Percentiles rank a stretch among this genome's conserved stretches.
Evolutionary conservation across 176 grass and related monocot species (phyloP).

Genomic region (Lolium multiflorum): DNA sequence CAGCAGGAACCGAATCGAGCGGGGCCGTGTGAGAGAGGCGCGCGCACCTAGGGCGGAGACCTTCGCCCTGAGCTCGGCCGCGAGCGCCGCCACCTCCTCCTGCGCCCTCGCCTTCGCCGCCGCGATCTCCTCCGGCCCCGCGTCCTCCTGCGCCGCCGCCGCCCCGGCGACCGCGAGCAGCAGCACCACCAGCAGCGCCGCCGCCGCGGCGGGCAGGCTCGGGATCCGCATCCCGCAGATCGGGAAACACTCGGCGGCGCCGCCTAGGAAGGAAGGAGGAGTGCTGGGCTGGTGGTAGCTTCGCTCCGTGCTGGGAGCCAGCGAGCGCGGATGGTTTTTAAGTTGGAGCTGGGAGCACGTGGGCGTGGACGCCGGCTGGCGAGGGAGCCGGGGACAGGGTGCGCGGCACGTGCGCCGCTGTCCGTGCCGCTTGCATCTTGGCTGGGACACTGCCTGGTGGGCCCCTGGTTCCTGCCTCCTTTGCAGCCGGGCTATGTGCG

Average conservation of each 20-base stretch:
- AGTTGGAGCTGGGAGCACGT: neutral
- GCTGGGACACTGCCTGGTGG: neutral
- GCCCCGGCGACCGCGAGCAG: slow-evolving; percentile 24
- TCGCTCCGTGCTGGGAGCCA: neutral
- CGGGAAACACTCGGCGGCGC: neutral
- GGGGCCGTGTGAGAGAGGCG: neutral
- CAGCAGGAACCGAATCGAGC: neutral
- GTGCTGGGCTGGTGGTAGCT: neutral
- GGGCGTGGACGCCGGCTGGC: neutral
- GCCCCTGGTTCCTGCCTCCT: neutral
- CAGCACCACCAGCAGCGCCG: slow-evolving; percentile 26
- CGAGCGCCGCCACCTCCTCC: slow-evolving; percentile 48
- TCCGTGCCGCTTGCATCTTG: slow-evolving; percentile 11
- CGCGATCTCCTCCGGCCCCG: slow-evolving; percentile 33
- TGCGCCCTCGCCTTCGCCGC: slow-evolving; percentile 44
- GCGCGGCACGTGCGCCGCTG: slow-evolving; percentile 31
- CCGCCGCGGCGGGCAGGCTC: slow-evolving; percentile 1
- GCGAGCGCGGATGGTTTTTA: neutral
- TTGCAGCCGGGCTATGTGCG: neutral
- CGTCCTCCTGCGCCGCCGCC: slow-evolving; percentile 50
- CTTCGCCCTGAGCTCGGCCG: slow-evolving; percentile 50
- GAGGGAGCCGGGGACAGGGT: neutral
- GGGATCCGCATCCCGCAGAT: slow-evolving; percentile 47
- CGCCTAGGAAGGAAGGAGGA: neutral
- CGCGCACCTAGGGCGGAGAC: slow-evolving; percentile 51